Evolutionary conservation across 2,329 filamentous ascomycete species (phyloP).

Genomic region (Phialemonium atrogriseum): DNA sequence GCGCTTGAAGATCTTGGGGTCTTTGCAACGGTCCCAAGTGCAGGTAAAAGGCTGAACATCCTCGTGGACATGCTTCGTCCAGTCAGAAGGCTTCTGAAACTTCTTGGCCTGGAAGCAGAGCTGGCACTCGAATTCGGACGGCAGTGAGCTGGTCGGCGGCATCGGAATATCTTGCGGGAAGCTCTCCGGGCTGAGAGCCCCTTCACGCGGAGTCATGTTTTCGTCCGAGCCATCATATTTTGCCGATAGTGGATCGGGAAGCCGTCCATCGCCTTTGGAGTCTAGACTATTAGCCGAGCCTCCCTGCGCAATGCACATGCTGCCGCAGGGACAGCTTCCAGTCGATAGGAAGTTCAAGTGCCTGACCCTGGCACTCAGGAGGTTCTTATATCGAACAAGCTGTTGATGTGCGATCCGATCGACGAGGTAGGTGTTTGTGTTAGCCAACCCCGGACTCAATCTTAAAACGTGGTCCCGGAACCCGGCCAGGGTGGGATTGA

Average conservation of each 20-base stretch:
- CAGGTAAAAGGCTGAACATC: slow-evolving; percentile 91
- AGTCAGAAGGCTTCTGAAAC: slow-evolving; percentile 86
- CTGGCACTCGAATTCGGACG: slow-evolving; percentile 83
- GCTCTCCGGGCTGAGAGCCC: slow-evolving; percentile 59
- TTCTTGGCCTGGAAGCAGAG: slow-evolving; percentile 80
- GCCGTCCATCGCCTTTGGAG: slow-evolving; percentile 49
- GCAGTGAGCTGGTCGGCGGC: slow-evolving; percentile 68
- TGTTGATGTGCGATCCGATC: slow-evolving; percentile 81
- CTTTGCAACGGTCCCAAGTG: slow-evolving; percentile 74
- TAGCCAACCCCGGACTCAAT: slow-evolving; percentile 62
- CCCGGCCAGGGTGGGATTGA: slow-evolving; percentile 65
- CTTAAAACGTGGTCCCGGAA: slow-evolving; percentile 67
- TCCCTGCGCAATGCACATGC: slow-evolving; percentile 57
- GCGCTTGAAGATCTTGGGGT: slow-evolving; percentile 86
- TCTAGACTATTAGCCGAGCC: slow-evolving; percentile 58
- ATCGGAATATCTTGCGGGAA: slow-evolving; percentile 77
- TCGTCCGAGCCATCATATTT: slow-evolving; percentile 52
- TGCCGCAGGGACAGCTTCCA: slow-evolving; percentile 49
- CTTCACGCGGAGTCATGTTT: slow-evolving; percentile 61
- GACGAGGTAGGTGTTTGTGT: slow-evolving; percentile 53
- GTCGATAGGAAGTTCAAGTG: slow-evolving; percentile 53
- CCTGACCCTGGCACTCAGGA: slow-evolving; percentile 62
- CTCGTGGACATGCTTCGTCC: slow-evolving; percentile 94
- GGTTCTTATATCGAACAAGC: slow-evolving; percentile 65
- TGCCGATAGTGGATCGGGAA: slow-evolving; percentile 46